Evolutionary conservation across 139 green algal species (phyloP).

Genomic region (Edaphochlamys debaryana): DNA sequence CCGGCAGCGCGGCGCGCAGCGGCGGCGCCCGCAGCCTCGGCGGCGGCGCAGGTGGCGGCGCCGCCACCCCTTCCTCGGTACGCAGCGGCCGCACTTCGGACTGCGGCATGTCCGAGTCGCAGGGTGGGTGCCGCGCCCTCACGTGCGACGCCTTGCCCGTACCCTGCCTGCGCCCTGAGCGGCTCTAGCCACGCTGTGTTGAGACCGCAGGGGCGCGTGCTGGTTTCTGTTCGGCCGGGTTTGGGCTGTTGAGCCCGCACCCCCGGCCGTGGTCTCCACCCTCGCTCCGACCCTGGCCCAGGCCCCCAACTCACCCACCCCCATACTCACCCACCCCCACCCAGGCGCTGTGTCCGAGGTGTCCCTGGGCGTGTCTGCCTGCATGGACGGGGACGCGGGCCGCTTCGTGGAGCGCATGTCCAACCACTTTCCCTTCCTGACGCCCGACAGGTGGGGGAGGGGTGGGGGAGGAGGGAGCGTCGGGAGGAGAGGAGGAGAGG

Average conservation of each 20-base stretch:
- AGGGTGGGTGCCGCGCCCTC: neutral
- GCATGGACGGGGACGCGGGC: constrained; percentile 49
- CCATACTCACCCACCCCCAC: too few relatives aligned
- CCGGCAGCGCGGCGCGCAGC: neutral
- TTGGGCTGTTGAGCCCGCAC: too few relatives aligned
- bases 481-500: too few relatives aligned
- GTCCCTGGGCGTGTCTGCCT: constrained; percentile 46
- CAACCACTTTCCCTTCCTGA: constrained; percentile 80
- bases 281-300: too few relatives aligned
- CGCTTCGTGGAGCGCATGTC: constrained; percentile 70
- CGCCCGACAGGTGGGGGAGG: too few relatives aligned
- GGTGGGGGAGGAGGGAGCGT: too few relatives aligned
- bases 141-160: too few relatives aligned
- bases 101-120: neutral
- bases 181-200: too few relatives aligned
- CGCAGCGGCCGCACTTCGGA: neutral
- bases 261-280: too few relatives aligned
- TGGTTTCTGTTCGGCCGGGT: too few relatives aligned
- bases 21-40: neutral
- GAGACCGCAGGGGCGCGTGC: too few relatives aligned
- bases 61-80: neutral
- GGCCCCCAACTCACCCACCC: too few relatives aligned
- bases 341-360: constrained; percentile 37
- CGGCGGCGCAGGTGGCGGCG: neutral
- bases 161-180: neutral